Percentiles rank a stretch among this genome's conserved stretches.
phyloP scores from a whole-genome alignment of 768 basidiomycete species.

The Leccinum boreale region DNA sequence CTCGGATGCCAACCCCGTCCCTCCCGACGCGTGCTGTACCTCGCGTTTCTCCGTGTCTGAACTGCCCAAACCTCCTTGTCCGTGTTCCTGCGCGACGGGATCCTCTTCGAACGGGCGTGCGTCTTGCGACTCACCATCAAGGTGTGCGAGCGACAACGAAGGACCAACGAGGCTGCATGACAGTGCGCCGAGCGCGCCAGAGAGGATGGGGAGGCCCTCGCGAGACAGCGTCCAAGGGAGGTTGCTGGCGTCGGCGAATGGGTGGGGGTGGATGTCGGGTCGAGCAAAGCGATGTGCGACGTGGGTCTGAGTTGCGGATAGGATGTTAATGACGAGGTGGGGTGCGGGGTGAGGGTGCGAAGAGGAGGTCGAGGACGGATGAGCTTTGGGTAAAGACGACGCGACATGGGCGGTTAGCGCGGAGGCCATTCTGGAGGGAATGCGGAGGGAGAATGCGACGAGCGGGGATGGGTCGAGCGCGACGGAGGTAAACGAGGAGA shows the following conservation, averaged over 20 bases:
- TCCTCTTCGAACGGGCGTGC: not conserved
- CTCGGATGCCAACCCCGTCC: conserved; percentile 50
- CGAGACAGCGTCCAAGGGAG: conserved; percentile 39
- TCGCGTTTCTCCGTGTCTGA: not conserved
- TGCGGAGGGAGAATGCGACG: conserved; percentile 86
- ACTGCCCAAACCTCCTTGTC: not conserved
- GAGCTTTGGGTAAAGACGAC: not conserved
- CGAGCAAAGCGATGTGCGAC: conserved; percentile 71
- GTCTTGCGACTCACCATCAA: conserved; percentile 28
- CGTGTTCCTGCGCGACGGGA: conserved; percentile 21
- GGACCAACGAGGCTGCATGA: conserved; percentile 64
- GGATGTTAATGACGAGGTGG: conserved; percentile 78
- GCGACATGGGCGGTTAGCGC: conserved; percentile 39
- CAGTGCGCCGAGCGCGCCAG: conserved; percentile 65
- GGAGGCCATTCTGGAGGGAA: conserved; percentile 87
- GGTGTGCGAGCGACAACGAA: conserved; percentile 60
- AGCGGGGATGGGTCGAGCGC: conserved; percentile 87
- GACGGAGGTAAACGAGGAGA: conserved; percentile 91
- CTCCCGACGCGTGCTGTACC: conserved; percentile 21
- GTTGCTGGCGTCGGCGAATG: conserved; percentile 40
- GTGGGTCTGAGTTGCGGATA: conserved; percentile 62
- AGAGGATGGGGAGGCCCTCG: conserved; percentile 59
- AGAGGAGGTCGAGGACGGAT: not conserved
- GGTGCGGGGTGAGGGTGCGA: conserved; percentile 8
- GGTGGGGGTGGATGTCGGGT: conserved; percentile 62